phyloP scores from a whole-genome alignment of 495 filamentous ascomycete species.

The Pseudomonodictys pantanalensis region DNA sequence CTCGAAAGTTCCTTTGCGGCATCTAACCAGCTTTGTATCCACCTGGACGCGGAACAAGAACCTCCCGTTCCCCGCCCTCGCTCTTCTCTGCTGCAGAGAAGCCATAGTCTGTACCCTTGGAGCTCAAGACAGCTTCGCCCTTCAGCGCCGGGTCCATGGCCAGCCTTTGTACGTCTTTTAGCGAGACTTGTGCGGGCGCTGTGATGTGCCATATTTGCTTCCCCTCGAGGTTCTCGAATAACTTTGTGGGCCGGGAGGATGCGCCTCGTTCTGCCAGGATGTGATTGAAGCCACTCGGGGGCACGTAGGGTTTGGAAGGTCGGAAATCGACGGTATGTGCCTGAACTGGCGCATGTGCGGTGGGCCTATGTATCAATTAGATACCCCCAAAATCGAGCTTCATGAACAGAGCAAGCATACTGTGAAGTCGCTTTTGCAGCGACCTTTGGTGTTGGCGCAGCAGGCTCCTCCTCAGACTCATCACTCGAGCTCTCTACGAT shows the following conservation, averaged over 20 bases:
- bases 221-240: slow-evolving; percentile 41
- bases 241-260: slow-evolving; percentile 18
- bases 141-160: slow-evolving; percentile 38
- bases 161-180: slow-evolving; percentile 44
- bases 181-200: slow-evolving; percentile 48
- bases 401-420: too few species aligned
- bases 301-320: slow-evolving; percentile 38
- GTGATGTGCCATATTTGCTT: slow-evolving; percentile 58
- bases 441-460: neutral
- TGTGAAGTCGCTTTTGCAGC: neutral
- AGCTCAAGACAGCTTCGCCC: slow-evolving; percentile 38
- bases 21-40: slow-evolving; percentile 26
- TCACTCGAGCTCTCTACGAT: slow-evolving; percentile 24
- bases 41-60: slow-evolving; percentile 33
- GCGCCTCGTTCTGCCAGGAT: slow-evolving; percentile 15
- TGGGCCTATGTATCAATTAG: too few species aligned
- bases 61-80: slow-evolving; percentile 38
- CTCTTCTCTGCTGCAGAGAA: slow-evolving; percentile 45
- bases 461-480: slow-evolving; percentile 10
- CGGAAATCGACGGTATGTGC: slow-evolving; percentile 39
- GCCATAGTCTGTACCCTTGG: slow-evolving; percentile 48
- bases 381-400: too few species aligned
- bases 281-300: slow-evolving; percentile 44
- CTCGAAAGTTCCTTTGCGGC: too few species aligned
- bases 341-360: too few species aligned